These are phyloP conservation scores for Botrytis squamosa DNA, from an alignment of 2,329 filamentous ascomycete genomes.

Conservation along the genomic window DNA sequence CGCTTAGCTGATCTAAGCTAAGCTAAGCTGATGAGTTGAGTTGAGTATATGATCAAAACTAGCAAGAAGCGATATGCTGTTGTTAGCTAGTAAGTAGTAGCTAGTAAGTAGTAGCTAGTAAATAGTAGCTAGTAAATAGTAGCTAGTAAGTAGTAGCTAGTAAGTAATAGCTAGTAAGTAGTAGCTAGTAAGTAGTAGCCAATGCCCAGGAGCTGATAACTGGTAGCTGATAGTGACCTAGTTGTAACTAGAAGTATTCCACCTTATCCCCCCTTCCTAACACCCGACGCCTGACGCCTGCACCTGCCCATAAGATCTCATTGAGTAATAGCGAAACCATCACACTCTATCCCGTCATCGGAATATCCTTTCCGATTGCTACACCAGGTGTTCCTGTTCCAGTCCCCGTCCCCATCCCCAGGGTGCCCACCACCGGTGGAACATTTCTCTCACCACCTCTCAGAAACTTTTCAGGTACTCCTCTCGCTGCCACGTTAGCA, in stretches of 20 bases:
- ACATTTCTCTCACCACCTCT: constrained; percentile 6
- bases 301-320: background rate
- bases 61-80: background rate
- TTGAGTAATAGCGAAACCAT: background rate
- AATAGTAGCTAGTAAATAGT: background rate
- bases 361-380: background rate
- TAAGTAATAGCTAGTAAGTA: background rate
- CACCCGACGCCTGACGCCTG: background rate
- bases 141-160: background rate
- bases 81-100: background rate
- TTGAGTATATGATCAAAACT: background rate
- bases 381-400: background rate
- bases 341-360: background rate
- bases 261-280: background rate
- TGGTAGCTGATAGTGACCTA: background rate
- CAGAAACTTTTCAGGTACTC: constrained; percentile 76
- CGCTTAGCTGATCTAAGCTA: background rate
- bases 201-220: background rate
- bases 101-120: background rate
- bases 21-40: background rate
- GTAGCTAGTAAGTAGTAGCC: background rate
- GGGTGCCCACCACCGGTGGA: background rate
- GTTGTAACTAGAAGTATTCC: background rate
- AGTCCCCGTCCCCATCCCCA: too few relatives aligned
- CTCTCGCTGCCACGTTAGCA: constrained; percentile 61